These are phyloP conservation scores for Platismatia glauca DNA, from an alignment of 495 filamentous ascomycete species.

Conservation along the genomic window DNA sequence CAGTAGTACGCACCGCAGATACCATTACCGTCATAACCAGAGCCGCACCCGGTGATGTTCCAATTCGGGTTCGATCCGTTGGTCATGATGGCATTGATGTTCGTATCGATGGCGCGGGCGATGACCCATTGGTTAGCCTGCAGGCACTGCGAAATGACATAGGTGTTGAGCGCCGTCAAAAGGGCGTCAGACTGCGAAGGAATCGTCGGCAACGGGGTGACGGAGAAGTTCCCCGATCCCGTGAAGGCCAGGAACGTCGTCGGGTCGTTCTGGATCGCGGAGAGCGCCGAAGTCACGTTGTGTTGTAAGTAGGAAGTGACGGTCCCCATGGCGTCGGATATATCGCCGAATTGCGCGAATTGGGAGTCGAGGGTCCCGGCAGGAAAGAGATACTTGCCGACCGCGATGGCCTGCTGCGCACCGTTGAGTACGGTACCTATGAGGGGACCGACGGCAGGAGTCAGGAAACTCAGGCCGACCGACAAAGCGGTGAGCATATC, in stretches of 20 bases:
- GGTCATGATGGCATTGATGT: not conserved
- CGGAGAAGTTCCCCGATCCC: conserved; percentile 1
- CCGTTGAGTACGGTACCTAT: conserved; percentile 1
- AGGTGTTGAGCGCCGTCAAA: conserved; percentile 7
- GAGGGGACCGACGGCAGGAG: not conserved
- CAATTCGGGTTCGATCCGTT: not conserved
- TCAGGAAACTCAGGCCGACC: conserved; percentile 6
- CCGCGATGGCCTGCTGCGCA: not conserved
- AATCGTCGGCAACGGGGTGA: conserved; percentile 5
- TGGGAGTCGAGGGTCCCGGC: conserved; percentile 3
- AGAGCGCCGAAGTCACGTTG: conserved; percentile 6
- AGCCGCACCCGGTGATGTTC: conserved; percentile 2
- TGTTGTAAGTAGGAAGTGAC: conserved; percentile 7
- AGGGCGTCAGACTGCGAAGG: conserved; percentile 1
- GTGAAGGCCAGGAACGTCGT: conserved; percentile 8
- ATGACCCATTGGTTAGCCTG: conserved; percentile 7
- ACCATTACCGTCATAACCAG: not conserved
- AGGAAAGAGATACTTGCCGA: conserved; percentile 12
- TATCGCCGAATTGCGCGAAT: conserved; percentile 2
- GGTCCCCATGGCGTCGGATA: conserved; percentile 3
- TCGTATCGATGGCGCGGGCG: conserved; percentile 11
- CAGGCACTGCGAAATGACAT: conserved; percentile 8
- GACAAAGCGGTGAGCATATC: conserved; percentile 15
- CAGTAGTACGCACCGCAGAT: conserved; percentile 6
- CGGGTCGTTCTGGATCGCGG: conserved; percentile 6